Conservation (phyloP, 768 basidiomycete species). For the Boletus rubropictus region DNA sequence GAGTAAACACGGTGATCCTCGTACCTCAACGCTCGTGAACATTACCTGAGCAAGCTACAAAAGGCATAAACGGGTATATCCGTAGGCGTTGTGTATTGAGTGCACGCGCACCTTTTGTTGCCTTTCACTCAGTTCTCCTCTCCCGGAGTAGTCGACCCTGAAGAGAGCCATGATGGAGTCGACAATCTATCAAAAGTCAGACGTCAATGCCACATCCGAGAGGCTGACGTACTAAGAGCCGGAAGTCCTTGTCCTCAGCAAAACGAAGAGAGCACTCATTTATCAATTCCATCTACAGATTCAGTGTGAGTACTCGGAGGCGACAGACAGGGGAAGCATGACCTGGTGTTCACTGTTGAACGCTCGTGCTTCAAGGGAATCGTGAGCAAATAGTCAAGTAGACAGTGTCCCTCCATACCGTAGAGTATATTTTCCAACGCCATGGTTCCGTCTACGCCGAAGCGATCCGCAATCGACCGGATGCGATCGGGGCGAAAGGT, state of each 20-base stretch:
- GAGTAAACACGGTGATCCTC: neutral
- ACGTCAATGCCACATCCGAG: neutral
- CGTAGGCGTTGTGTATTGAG: neutral
- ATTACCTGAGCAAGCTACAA: slow-evolving; percentile 77
- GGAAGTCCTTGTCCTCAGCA: slow-evolving; percentile 83
- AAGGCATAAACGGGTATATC: slow-evolving; percentile 9
- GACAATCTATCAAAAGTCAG: slow-evolving; percentile 56
- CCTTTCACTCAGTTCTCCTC: slow-evolving; percentile 90
- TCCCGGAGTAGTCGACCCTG: slow-evolving; percentile 86
- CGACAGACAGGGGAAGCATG: neutral
- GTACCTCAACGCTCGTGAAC: neutral
- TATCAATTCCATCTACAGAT: slow-evolving; percentile 77
- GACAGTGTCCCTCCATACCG: slow-evolving; percentile 38
- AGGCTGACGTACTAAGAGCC: slow-evolving; percentile 49
- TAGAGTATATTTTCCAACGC: slow-evolving; percentile 90
- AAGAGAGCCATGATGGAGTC: slow-evolving; percentile 98
- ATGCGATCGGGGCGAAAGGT: slow-evolving; percentile 95
- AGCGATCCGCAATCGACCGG: slow-evolving; percentile 83
- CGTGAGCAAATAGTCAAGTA: slow-evolving; percentile 5
- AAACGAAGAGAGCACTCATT: slow-evolving; percentile 85
- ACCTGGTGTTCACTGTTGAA: slow-evolving; percentile 93
- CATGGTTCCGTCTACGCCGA: slow-evolving; percentile 87
- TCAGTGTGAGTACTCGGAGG: slow-evolving; percentile 6
- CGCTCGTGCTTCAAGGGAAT: slow-evolving; percentile 56
- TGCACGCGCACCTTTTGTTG: slow-evolving; percentile 68